Conservation (phyloP, 78 protist genomes). For the Planoprotostelium fungivorum region DNA sequence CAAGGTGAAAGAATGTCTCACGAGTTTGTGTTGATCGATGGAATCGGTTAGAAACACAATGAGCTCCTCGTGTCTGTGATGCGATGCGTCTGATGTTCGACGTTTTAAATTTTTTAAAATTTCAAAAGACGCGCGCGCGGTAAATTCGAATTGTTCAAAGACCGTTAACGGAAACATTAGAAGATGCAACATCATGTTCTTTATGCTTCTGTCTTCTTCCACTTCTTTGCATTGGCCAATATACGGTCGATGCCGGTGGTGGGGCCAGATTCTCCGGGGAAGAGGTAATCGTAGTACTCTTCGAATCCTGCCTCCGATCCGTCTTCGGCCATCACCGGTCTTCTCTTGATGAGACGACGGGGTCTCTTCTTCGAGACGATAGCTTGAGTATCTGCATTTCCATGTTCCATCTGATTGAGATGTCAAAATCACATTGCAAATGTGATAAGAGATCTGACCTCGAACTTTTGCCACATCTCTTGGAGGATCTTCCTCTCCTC, state of each 20-base stretch:
- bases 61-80: too few relatives aligned
- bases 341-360: constrained; percentile 58
- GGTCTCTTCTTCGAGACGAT: constrained; percentile 48
- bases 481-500: constrained; percentile 32
- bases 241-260: constrained; percentile 81
- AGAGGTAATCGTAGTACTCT: constrained; percentile 86
- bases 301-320: constrained; percentile 72
- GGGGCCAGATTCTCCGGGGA: constrained; percentile 77
- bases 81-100: too few relatives aligned
- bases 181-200: too few relatives aligned
- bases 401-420: constrained; percentile 38
- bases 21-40: too few relatives aligned
- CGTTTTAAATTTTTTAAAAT: too few relatives aligned
- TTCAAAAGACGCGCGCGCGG: too few relatives aligned
- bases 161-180: too few relatives aligned
- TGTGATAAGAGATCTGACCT: neutral
- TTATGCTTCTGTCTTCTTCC: constrained; percentile 7
- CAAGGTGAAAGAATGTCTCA: too few relatives aligned
- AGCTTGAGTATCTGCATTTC: constrained; percentile 19
- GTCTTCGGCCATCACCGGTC: constrained; percentile 37
- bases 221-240: constrained; percentile 72
- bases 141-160: too few relatives aligned
- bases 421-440: constrained; percentile 1
- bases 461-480: constrained; percentile 47
- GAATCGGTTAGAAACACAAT: too few relatives aligned